Base-by-base conservation (phyloP, 2,329 filamentous ascomycete species). In the Cladophialophora carrionii region DNA sequence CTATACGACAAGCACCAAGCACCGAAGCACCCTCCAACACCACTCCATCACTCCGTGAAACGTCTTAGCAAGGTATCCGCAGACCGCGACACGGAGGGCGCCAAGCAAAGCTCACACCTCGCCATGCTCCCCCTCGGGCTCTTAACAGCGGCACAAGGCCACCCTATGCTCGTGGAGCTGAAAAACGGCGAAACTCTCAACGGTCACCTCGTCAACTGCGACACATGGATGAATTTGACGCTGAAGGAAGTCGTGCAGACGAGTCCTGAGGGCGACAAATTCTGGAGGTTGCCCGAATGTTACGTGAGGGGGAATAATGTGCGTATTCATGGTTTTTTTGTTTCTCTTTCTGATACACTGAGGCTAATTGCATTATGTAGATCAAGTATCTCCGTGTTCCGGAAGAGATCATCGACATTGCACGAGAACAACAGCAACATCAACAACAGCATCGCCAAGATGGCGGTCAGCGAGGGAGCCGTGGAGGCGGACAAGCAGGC, bases 201-300 rank as follows among this genome's bases (percentile, higher is more conserved):
- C 80, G 95, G 95, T 69, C 92, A 97, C 76, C 84, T 99, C 65
- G 90, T 97, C 78, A 92, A 90, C 78, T 99, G 94, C 87, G 95
- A 99, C 78, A 99, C 94, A 56, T 99, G 95, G 92, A 99, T 99
- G 95, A 99, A 99, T 81, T 82, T 99, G 72, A 98, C 94, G 1
- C 81, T 99, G 71, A 96, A 95, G 79, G 95, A 98, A 78, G 96
- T 99, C 24, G 91, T 98, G 41, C 94, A 98, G 80, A 98, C 95
- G 20, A 96, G 90, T 76, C 88, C 94, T 26, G 94, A 98, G 74
- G 95, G 92, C 68, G 93, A 98, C 79, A 93, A 90, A 76, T 99
- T 99, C 79, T 90, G 92, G 78, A 86, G 92, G 75, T 81, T 99
- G 78, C 89, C 92, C 41, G 96, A 99, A 78, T 92, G 94, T 64